Evolutionary conservation across 306 rosid species (phyloP).

Genomic region (Trifolium dubium): DNA sequence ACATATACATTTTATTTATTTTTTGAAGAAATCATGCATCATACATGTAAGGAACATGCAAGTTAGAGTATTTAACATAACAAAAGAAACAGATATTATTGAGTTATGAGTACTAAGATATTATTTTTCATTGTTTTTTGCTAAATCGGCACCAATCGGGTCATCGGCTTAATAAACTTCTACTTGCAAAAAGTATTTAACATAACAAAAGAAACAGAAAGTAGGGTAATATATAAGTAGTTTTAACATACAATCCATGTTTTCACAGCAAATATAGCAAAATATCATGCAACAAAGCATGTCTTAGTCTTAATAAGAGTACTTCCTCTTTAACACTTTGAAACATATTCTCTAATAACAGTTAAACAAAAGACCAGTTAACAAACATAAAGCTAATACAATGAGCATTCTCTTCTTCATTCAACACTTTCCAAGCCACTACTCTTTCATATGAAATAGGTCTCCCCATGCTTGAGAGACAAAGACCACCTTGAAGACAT

Average conservation of each 20-base stretch:
- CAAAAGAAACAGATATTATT: no score
- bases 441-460: conserved; percentile 94
- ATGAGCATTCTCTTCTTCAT: conserved; percentile 96
- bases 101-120: no score
- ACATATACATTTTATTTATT: not conserved
- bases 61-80: no score
- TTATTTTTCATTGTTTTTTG: no score
- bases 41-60: no score
- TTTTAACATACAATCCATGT: conserved; percentile 39
- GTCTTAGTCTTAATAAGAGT: conserved; percentile 40
- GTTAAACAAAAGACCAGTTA: conserved; percentile 94
- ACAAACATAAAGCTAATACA: conserved; percentile 93
- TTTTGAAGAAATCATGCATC: no score
- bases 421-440: conserved; percentile 98
- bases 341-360: conserved; percentile 28
- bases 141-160: no score
- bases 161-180: no score
- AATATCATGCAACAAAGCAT: conserved; percentile 33
- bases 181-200: no score
- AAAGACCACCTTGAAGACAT: conserved; percentile 95
- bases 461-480: conserved; percentile 99
- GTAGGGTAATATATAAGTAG: conserved; percentile 19
- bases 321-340: conserved; percentile 6
- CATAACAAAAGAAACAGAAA: no score
- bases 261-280: conserved; percentile 20